Evolutionary conservation across 1,284 basidiomycete species (phyloP), one percentile per base, ranked within the genome.

Genomic region (Sphagnurus paluster): DNA sequence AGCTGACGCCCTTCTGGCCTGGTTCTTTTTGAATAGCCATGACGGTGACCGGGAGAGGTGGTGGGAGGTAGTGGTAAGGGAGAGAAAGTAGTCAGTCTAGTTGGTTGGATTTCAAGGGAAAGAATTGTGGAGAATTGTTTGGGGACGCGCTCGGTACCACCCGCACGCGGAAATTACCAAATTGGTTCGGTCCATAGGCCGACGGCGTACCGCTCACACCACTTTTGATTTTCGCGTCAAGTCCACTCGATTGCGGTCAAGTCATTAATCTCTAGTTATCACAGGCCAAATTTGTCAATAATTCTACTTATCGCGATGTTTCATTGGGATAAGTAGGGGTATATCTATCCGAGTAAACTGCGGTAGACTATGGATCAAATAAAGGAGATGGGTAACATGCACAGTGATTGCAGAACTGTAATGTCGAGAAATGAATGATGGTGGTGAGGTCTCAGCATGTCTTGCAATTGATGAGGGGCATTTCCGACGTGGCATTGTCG

Each of bases 1-100:
- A 99, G 72, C 82, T 95, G 63, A 98, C 82, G 62, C 94, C 93
- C 70, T 96, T 96, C 71, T 95, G 87, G 56, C 90, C 90, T 47
- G 90, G 90, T 72, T 88, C 87, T 63, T 79, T 82, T 63, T 82
- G 75, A 57, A 90, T 80, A 67, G 81, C 88, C 88, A 90, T 91
- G 43, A 33, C 19, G 21, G 21, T 32, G 43, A 38, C 28, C 58
- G 67, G 45, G 50, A 53, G 46, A 45, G 39, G 48, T 39, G 37
- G 51, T 44, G 50, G 44, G 55, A 50, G 46, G 42, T 53, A 46
- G 44, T 50, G 45, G 52, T 46, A 55, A 50, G 42, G 46, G 30
- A 42, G 42, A 41, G 42, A 41, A 48, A 40, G 39, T n/a, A n/a
- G n/a, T n/a, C n/a, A n/a, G n/a, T n/a, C n/a, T n/a, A n/a, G n/a